Conservation (phyloP, 768 basidiomycete genomes). For the Fomitopsis pulvina region DNA sequence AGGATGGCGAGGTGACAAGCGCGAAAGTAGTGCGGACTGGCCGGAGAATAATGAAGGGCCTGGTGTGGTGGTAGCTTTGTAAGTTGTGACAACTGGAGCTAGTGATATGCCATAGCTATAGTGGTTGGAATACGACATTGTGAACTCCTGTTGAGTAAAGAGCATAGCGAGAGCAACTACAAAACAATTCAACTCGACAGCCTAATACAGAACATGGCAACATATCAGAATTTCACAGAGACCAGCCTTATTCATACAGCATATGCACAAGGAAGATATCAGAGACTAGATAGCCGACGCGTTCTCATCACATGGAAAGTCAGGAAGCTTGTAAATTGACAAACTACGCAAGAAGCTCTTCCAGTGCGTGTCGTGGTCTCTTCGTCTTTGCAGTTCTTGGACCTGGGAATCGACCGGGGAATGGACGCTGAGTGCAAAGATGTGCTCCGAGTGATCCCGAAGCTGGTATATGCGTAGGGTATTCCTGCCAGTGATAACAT, state of each 20-base stretch:
- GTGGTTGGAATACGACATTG: too few species aligned
- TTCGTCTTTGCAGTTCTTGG: slow-evolving; percentile 4
- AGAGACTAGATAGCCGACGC: neutral
- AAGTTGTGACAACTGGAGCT: too few species aligned
- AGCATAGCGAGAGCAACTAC: neutral
- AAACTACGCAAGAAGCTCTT: slow-evolving; percentile 2
- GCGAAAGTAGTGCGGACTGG: slow-evolving; percentile 67
- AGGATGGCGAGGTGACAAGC: slow-evolving; percentile 41
- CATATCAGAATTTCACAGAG: too few species aligned
- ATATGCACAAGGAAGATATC: too few species aligned
- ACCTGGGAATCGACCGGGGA: slow-evolving; percentile 11
- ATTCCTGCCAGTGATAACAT: slow-evolving; percentile 10
- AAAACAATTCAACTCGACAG: neutral
- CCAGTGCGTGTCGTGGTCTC: slow-evolving; percentile 6
- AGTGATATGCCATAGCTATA: too few species aligned
- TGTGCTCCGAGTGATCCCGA: slow-evolving; percentile 10
- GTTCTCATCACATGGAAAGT: neutral
- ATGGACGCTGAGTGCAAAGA: slow-evolving; percentile 14
- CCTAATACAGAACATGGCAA: neutral
- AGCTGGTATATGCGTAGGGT: slow-evolving; percentile 10
- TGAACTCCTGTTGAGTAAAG: neutral
- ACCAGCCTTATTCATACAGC: too few species aligned
- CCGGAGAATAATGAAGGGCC: slow-evolving; percentile 63
- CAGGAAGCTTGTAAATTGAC: slow-evolving; percentile 5
- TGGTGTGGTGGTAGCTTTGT: slow-evolving; percentile 49